phyloP scores from a whole-genome alignment of 176 grass and related monocot genomes.

The Pharus latifolius region DNA sequence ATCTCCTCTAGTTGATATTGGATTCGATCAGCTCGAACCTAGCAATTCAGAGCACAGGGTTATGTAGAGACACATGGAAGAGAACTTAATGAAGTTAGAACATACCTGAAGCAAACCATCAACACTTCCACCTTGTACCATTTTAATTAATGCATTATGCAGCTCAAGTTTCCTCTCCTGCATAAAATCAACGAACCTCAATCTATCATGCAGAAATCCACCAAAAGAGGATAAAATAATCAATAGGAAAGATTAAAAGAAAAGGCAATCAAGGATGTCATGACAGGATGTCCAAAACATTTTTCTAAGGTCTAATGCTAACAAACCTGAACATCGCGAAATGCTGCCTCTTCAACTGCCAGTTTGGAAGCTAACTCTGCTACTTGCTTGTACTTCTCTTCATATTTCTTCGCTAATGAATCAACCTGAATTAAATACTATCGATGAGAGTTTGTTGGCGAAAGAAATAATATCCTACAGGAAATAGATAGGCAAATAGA shows the following conservation, averaged over 20 bases:
- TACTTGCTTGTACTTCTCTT: conserved; percentile 99
- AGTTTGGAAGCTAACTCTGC: conserved; percentile 88
- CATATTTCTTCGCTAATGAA: conserved; percentile 87
- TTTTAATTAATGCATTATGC: conserved; percentile 86
- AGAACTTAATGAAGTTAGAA: conserved; percentile 13
- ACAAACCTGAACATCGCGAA: conserved; percentile 82
- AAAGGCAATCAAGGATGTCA: conserved; percentile 11
- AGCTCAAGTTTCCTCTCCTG: conserved; percentile 97
- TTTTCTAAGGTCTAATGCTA: conserved; percentile 9
- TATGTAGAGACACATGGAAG: neutral
- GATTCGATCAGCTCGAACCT: conserved; percentile 97
- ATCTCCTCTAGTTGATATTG: conserved; percentile 94
- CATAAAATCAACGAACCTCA: conserved; percentile 12
- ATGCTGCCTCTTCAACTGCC: conserved; percentile 72
- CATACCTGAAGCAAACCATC: conserved; percentile 98
- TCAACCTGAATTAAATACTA: conserved; percentile 59
- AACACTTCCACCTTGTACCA: conserved; percentile 95
- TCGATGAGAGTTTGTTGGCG: neutral
- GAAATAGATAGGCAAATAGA: neutral
- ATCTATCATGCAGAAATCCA: neutral
- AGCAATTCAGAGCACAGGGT: neutral
- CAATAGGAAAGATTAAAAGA: conserved; percentile 1
- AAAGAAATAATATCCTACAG: neutral
- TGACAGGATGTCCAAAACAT: neutral
- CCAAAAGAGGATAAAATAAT: neutral